phyloP scores from a whole-genome alignment of 169 alveolate species.

The Eimeria necatrix region DNA sequence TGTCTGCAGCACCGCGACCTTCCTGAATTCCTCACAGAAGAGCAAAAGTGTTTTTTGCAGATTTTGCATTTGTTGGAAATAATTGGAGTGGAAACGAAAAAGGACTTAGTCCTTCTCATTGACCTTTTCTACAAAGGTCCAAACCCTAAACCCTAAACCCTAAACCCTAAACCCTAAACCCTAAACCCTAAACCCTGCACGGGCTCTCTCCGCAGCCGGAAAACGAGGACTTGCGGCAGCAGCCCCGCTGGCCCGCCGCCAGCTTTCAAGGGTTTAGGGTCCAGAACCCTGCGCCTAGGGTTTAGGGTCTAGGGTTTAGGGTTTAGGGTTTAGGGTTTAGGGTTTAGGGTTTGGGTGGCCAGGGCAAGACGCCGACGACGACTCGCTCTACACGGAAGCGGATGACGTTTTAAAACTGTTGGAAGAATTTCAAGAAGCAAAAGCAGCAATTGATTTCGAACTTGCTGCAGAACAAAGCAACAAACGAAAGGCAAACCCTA shows the following conservation, averaged over 20 bases:
- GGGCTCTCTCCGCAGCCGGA: too few relatives aligned
- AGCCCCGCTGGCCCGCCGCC: too few relatives aligned
- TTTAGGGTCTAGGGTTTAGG: background rate
- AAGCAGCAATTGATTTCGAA: constrained; percentile 41
- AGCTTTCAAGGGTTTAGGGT: too few relatives aligned
- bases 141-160: constrained; percentile 50
- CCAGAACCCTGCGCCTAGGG: background rate
- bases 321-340: constrained; percentile 47
- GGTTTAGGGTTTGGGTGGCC: constrained; percentile 44
- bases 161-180: constrained; percentile 37
- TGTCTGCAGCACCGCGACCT: constrained; percentile 21
- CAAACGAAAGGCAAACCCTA: constrained; percentile 11
- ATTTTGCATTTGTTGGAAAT: constrained; percentile 44
- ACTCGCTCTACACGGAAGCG: constrained; percentile 78
- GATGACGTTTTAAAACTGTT: constrained; percentile 78
- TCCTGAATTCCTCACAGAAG: constrained; percentile 6
- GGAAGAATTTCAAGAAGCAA: constrained; percentile 75
- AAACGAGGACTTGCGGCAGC: too few relatives aligned
- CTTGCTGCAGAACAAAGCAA: background rate
- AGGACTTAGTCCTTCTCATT: constrained; percentile 66
- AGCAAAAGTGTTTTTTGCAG: constrained; percentile 50
- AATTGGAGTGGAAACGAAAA: constrained; percentile 73
- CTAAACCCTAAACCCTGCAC: constrained; percentile 13
- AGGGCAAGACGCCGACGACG: constrained; percentile 83
- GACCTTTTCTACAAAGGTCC: constrained; percentile 64